Conservation (phyloP, 441 rosid genomes). For the Eutrema salsugineum region DNA sequence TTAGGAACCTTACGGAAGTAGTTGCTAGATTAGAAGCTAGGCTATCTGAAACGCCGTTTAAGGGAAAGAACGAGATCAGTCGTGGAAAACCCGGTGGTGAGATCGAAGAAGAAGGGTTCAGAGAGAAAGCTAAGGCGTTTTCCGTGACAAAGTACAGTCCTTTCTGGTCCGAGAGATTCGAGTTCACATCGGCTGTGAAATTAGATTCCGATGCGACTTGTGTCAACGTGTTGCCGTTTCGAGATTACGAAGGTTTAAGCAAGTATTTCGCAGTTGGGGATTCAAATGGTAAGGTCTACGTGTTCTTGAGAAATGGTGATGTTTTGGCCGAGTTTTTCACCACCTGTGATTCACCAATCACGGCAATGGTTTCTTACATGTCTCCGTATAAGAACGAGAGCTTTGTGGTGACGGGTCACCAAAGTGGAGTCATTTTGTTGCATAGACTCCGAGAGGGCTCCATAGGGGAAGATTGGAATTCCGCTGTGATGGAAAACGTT, state of each 20-base stretch:
- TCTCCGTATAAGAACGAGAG: constrained; percentile 80
- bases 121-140: constrained; percentile 41
- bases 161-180: constrained; percentile 93
- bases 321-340: constrained; percentile 63
- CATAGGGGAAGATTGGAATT: constrained; percentile 64
- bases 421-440: constrained; percentile 57
- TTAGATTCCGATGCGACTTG: constrained; percentile 65
- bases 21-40: constrained; percentile 57
- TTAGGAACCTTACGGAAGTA: constrained; percentile 66
- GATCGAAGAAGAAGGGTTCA: constrained; percentile 29
- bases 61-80: constrained; percentile 25
- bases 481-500: constrained; percentile 50
- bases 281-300: constrained; percentile 68
- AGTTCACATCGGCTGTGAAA: constrained; percentile 85
- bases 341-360: constrained; percentile 50
- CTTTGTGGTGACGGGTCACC: constrained; percentile 73
- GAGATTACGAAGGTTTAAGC: constrained; percentile 75
- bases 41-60: constrained; percentile 28
- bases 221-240: constrained; percentile 72
- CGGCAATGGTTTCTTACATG: constrained; percentile 76
- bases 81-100: not conserved
- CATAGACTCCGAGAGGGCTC: constrained; percentile 65
- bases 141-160: constrained; percentile 77
- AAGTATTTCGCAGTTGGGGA: constrained; percentile 94
- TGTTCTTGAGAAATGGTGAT: constrained; percentile 81